phyloP scores from a whole-genome alignment of 2,329 filamentous ascomycete genomes.

The Rosellinia necatrix region DNA sequence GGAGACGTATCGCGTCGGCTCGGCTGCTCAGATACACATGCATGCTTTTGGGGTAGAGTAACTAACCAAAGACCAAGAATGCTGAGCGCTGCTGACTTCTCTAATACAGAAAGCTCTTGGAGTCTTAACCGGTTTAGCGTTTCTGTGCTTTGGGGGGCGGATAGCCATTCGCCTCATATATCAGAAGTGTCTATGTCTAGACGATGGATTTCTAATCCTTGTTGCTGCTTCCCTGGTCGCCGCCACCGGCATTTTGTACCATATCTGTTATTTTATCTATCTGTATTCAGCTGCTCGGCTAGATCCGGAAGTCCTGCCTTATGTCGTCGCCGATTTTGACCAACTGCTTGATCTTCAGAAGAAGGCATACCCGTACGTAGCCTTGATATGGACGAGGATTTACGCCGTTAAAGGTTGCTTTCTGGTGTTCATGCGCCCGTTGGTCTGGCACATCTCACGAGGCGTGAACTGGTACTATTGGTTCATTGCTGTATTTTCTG shows the following conservation, averaged over 20 bases:
- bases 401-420: slow-evolving; percentile 32
- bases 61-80: not conserved
- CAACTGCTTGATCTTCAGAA: slow-evolving; percentile 26
- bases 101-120: slow-evolving; percentile 18
- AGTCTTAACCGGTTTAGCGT: slow-evolving; percentile 23
- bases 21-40: slow-evolving; percentile 25
- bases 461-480: slow-evolving; percentile 33
- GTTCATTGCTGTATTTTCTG: slow-evolving; percentile 24
- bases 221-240: slow-evolving; percentile 23
- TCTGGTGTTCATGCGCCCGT: slow-evolving; percentile 29
- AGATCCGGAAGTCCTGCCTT: slow-evolving; percentile 15
- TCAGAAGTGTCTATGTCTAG: slow-evolving; percentile 22
- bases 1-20: slow-evolving; percentile 20
- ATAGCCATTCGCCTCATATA: slow-evolving; percentile 29
- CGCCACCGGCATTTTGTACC: slow-evolving; percentile 30
- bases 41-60: not conserved
- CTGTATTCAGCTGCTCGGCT: slow-evolving; percentile 26
- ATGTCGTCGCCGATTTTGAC: slow-evolving; percentile 11
- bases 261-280: slow-evolving; percentile 31
- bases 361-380: slow-evolving; percentile 27
- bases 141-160: slow-evolving; percentile 23
- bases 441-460: slow-evolving; percentile 27
- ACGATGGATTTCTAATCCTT: slow-evolving; percentile 29
- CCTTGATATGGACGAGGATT: slow-evolving; percentile 31
- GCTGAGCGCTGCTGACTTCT: not conserved